Base-by-base conservation (phyloP, 768 basidiomycete species). In the Mycena chlorophos region DNA sequence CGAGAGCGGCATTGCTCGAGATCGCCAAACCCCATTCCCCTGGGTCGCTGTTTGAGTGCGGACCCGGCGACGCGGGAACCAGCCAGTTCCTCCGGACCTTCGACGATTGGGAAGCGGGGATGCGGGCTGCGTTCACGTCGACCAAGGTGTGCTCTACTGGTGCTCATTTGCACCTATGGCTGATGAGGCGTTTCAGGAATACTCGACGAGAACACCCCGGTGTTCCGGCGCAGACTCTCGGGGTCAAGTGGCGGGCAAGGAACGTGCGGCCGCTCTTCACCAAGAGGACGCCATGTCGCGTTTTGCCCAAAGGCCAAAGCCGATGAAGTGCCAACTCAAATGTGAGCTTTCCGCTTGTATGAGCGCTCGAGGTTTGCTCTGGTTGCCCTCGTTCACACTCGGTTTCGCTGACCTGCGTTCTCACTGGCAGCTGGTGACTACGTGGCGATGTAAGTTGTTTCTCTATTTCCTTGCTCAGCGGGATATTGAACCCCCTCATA, bases 361-460 rank as follows among this genome's bases (percentile, higher is more conserved):
- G 49, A 70, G 69, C 0, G 77, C 74, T 37, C 69, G 70, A 22
- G 60, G 60, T 61, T 28, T 3, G 52, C 30, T 23, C 16, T 13
- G 1, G 29, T 37, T n/a, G 19, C 5, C 22, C n/a, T 19, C 13
- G 10, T 51, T 6, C 5, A 14, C n/a, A 22, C 14, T 13, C 3
- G n/a, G 2, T 22, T 27, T 42, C 12, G 5, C 52, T 54, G 19
- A 58, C 31, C 26, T 40, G n/a, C 16, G 16, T 1, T 10, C 5
- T 3, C 23, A 26, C 1, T n/a, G n/a, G n/a, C 28, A 61, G 69
- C 77, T 10, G 80, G 80, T 10, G 80, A 81, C 58, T 81, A 81
- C 63, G 66, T 81, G 8, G 72, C 75, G 2, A 71, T 81, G 71
- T 75, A 40, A 54, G 73, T 65, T 3, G 8, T 8, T 6, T 5